Conservation (phyloP, 352 stramenopile genomes). For the Phytophthora sojae region DNA sequence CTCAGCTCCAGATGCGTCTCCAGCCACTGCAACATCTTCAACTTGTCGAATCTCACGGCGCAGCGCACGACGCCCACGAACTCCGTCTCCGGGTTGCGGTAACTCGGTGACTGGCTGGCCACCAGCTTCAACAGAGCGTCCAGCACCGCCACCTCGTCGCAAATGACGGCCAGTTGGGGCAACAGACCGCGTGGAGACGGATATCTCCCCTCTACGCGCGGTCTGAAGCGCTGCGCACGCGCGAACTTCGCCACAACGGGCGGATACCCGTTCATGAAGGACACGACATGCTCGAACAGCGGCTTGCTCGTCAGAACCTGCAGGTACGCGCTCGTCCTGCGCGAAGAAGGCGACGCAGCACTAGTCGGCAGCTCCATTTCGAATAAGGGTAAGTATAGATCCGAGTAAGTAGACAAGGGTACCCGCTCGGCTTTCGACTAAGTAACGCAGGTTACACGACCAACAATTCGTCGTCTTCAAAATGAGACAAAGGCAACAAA, state of each 20-base stretch:
- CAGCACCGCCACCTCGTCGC: conserved; percentile 28
- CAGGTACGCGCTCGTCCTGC: conserved; percentile 6
- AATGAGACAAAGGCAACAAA: too few species aligned
- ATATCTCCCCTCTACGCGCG: conserved; percentile 38
- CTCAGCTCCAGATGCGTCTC: conserved; percentile 20
- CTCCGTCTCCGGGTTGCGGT: conserved; percentile 30
- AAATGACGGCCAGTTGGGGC: conserved; percentile 43
- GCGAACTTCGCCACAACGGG: conserved; percentile 30
- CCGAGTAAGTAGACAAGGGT: too few species aligned
- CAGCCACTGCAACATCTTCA: conserved; percentile 36
- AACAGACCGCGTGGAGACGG: conserved; percentile 28
- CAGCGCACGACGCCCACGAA: conserved; percentile 37
- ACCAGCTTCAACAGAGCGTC: conserved; percentile 22
- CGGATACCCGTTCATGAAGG: conserved; percentile 45
- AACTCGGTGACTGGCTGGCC: conserved; percentile 10
- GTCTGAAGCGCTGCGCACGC: conserved; percentile 26
- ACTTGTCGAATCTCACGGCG: conserved; percentile 39
- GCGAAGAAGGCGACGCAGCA: too few species aligned
- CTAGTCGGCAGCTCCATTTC: too few species aligned
- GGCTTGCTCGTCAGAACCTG: conserved; percentile 32
- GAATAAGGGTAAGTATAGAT: too few species aligned
- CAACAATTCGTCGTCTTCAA: too few species aligned
- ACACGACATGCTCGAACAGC: conserved; percentile 29
- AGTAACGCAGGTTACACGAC: too few species aligned
- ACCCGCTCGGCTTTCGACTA: too few species aligned